A percentile compares a stretch with the other conserved stretches of the same genome.
Conservation (phyloP, 2,329 filamentous ascomycete genomes). For the Trichoderma harzianum region DNA sequence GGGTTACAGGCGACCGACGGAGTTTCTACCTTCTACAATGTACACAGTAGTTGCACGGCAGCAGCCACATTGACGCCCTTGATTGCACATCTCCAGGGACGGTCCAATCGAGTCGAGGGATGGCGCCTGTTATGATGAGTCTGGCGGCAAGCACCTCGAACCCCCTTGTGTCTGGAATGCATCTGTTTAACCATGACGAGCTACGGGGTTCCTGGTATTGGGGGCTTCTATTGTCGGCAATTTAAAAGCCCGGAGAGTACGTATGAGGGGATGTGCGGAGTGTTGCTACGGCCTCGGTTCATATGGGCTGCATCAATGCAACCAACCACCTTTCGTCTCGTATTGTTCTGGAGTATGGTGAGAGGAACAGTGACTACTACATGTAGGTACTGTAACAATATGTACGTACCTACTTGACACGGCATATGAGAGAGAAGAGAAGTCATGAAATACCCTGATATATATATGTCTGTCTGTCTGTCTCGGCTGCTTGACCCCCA, state of each 20-base stretch:
- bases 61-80: conserved; percentile 4
- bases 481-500: too few relatives aligned
- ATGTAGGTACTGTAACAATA: too few relatives aligned
- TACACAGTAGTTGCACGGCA: not conserved
- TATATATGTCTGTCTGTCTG: not conserved
- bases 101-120: not conserved
- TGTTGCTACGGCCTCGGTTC: not conserved
- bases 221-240: not conserved
- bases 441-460: not conserved
- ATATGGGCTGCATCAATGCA: not conserved
- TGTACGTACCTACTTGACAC: not conserved
- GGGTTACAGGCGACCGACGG: not conserved
- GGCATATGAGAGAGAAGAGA: not conserved
- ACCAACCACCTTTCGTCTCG: not conserved
- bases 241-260: not conserved
- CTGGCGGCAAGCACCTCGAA: not conserved
- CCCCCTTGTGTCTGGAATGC: not conserved
- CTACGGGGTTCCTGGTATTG: too few relatives aligned
- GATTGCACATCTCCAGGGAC: conserved; percentile 1
- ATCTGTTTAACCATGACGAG: not conserved
- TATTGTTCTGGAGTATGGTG: not conserved
- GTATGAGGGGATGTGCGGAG: not conserved
- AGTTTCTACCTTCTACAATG: not conserved
- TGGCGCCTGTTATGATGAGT: not conserved
- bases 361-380: not conserved